Conservation (phyloP, 2,329 filamentous ascomycete species). For the Aureobasidium sp. region DNA sequence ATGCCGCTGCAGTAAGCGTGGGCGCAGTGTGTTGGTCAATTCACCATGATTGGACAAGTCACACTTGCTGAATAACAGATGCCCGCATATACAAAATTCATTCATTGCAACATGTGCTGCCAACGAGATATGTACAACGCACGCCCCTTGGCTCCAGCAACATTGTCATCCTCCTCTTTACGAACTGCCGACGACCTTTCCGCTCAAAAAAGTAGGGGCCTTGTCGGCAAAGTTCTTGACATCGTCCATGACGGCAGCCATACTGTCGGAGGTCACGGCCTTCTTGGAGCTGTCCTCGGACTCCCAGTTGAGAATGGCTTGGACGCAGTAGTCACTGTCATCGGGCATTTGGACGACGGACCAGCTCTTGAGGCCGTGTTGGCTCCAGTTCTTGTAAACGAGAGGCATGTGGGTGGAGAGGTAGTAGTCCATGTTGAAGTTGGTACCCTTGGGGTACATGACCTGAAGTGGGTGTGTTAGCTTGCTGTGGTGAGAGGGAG, state of each 20-base stretch:
- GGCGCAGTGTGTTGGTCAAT: too few species aligned
- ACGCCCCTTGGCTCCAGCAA: background rate
- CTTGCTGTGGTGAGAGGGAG: background rate
- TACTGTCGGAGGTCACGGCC: constrained; percentile 18
- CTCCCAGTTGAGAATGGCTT: constrained; percentile 27
- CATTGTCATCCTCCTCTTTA: background rate
- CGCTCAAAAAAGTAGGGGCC: constrained; percentile 25
- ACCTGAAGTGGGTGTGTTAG: constrained; percentile 15
- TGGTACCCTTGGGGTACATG: constrained; percentile 28
- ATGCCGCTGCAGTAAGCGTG: too few species aligned
- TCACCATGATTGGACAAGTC: too few species aligned
- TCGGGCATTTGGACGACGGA: constrained; percentile 25
- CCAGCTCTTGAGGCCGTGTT: constrained; percentile 25
- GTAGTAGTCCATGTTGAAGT: constrained; percentile 34
- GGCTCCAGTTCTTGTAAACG: constrained; percentile 25
- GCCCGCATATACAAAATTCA: too few species aligned
- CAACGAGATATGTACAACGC: background rate
- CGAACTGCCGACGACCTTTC: constrained; percentile 20
- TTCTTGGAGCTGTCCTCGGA: constrained; percentile 21
- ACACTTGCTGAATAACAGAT: background rate
- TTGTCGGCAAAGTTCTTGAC: constrained; percentile 29
- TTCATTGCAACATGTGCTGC: too few species aligned
- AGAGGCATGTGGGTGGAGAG: constrained; percentile 31
- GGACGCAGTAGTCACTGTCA: constrained; percentile 25
- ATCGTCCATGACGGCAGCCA: constrained; percentile 24